Evolutionary conservation across 306 rosid genomes (phyloP).

Genomic region (Prunus salicina): DNA sequence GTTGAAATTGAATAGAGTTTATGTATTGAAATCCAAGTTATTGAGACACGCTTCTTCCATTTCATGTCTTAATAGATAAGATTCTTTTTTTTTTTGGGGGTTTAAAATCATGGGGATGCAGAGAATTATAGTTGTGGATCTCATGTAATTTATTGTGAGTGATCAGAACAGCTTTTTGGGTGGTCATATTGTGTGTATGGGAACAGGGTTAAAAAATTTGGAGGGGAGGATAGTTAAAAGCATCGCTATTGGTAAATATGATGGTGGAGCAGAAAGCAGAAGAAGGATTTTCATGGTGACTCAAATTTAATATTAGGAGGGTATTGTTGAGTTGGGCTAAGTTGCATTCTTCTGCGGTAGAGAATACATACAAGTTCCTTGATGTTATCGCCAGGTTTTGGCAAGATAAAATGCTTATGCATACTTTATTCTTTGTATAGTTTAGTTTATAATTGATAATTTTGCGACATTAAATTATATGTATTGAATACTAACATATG

Average conservation of each 20-base stretch:
- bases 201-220: not conserved
- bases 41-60: not conserved
- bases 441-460: too few species aligned
- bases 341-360: not conserved
- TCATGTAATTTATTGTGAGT: not conserved
- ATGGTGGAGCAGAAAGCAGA: not conserved
- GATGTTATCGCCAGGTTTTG: not conserved
- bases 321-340: not conserved
- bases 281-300: not conserved
- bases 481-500: not conserved
- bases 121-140: conserved; percentile 1
- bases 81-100: not conserved
- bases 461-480: not conserved
- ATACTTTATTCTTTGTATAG: too few species aligned
- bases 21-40: not conserved
- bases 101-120: not conserved
- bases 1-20: not conserved
- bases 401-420: not conserved
- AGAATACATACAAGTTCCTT: not conserved
- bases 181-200: not conserved
- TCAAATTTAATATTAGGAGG: not conserved
- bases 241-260: not conserved
- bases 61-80: not conserved
- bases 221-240: not conserved
- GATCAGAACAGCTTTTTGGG: not conserved